phyloP scores from a whole-genome alignment of 148 eudicot genomes.

The Polygonum aviculare region DNA sequence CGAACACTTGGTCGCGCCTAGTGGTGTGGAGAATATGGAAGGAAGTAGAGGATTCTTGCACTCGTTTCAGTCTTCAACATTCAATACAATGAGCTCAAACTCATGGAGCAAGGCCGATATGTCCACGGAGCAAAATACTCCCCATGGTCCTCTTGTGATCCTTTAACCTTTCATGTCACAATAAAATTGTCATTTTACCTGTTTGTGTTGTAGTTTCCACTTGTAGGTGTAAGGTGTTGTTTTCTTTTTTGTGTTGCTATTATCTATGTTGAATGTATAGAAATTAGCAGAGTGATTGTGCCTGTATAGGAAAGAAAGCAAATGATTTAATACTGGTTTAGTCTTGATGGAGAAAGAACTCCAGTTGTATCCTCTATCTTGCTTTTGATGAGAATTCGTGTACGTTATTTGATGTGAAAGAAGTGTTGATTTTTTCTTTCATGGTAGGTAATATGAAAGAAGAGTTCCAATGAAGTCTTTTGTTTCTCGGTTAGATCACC shows the following conservation, averaged over 20 bases:
- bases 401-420: neutral
- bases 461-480: neutral
- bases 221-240: neutral
- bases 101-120: neutral
- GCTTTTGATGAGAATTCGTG: neutral
- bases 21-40: conserved; percentile 5
- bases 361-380: neutral
- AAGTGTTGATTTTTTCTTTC: neutral
- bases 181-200: neutral
- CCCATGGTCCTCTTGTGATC: neutral
- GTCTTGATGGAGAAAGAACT: neutral
- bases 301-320: conserved; percentile 1
- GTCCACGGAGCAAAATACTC: neutral
- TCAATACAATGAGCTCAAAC: neutral
- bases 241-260: neutral
- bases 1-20: conserved; percentile 2
- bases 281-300: neutral
- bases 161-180: neutral
- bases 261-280: conserved; percentile 2
- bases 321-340: neutral
- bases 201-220: neutral
- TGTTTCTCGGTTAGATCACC: neutral
- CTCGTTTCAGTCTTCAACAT: neutral
- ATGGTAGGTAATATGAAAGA: neutral
- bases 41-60: conserved; percentile 2